These are phyloP conservation scores for Talaromyces sp. DNA, from an alignment of 2,329 filamentous ascomycete species.

Conservation along the genomic window DNA sequence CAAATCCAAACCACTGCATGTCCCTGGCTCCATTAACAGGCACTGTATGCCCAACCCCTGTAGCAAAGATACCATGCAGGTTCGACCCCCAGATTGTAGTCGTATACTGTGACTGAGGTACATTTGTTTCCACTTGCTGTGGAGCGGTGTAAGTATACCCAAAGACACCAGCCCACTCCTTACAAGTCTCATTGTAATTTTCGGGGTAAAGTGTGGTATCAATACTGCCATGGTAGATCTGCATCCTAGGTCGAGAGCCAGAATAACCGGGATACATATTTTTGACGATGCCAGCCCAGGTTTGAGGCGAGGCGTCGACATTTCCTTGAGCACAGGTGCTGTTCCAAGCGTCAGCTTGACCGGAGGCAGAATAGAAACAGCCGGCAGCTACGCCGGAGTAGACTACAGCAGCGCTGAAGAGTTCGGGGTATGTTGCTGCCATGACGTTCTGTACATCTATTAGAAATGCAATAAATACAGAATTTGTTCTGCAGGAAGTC, in stretches of 20 bases:
- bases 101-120: conserved; percentile 22
- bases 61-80: conserved; percentile 25
- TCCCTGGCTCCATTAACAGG: conserved; percentile 24
- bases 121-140: conserved; percentile 17
- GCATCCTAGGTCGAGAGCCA: conserved; percentile 53
- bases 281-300: conserved; percentile 23
- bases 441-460: conserved; percentile 20
- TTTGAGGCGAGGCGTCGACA: conserved; percentile 21
- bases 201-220: conserved; percentile 51
- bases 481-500: not conserved
- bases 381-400: conserved; percentile 9
- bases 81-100: conserved; percentile 25
- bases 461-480: not conserved
- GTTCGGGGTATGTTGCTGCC: conserved; percentile 16
- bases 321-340: conserved; percentile 24
- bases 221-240: conserved; percentile 56
- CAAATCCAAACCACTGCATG: conserved; percentile 28
- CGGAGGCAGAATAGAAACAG: conserved; percentile 18
- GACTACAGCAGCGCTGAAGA: conserved; percentile 8
- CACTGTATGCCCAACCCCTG: conserved; percentile 24
- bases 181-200: conserved; percentile 58
- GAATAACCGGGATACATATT: conserved; percentile 34
- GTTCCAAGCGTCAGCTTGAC: conserved; percentile 25
- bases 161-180: conserved; percentile 55
- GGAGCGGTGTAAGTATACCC: conserved; percentile 31